These are phyloP conservation scores for Phytomonas sp. DNA, from an alignment of 208 protist genomes.

Conservation along the genomic window DNA sequence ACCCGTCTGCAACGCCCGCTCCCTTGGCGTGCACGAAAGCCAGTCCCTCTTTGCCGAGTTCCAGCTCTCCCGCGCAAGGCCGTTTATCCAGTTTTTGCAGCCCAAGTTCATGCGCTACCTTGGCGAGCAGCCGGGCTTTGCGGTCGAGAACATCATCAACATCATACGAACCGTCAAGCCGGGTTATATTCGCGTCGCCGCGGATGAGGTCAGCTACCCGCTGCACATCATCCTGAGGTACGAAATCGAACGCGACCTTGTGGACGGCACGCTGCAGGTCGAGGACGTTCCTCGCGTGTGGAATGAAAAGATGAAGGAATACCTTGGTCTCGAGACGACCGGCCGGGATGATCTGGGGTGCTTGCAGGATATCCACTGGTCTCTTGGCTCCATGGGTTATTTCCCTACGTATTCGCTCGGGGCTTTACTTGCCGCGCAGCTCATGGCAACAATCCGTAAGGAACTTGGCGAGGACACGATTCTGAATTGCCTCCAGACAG, in stretches of 20 bases:
- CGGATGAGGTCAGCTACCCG: slow-evolving; percentile 88
- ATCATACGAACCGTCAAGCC: slow-evolving; percentile 45
- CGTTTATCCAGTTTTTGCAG: slow-evolving; percentile 50
- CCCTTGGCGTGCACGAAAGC: slow-evolving; percentile 82
- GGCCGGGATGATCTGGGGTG: slow-evolving; percentile 68
- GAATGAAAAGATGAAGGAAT: slow-evolving; percentile 83
- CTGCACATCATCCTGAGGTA: slow-evolving; percentile 87
- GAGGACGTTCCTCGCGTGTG: slow-evolving; percentile 76
- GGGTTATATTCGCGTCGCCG: slow-evolving; percentile 70
- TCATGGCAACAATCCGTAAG: slow-evolving; percentile 57
- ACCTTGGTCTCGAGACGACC: slow-evolving; percentile 70
- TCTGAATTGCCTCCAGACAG: slow-evolving; percentile 38
- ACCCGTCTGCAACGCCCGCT: slow-evolving; percentile 55
- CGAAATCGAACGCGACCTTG: slow-evolving; percentile 82
- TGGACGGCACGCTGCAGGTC: slow-evolving; percentile 67
- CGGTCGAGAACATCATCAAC: slow-evolving; percentile 38
- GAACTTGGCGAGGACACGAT: slow-evolving; percentile 55
- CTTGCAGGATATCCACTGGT: slow-evolving; percentile 89
- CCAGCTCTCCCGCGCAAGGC: slow-evolving; percentile 41
- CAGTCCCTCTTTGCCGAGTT: slow-evolving; percentile 87
- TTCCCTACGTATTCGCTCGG: slow-evolving; percentile 87
- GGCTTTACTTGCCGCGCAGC: slow-evolving; percentile 77
- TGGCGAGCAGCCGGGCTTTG: slow-evolving; percentile 41
- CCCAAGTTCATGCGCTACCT: slow-evolving; percentile 41
- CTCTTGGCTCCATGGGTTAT: slow-evolving; percentile 60